A percentile compares a stretch with the other conserved stretches of the same genome.
Conservation (phyloP, 1,284 basidiomycete species). For the Psilocybe mexicana region DNA sequence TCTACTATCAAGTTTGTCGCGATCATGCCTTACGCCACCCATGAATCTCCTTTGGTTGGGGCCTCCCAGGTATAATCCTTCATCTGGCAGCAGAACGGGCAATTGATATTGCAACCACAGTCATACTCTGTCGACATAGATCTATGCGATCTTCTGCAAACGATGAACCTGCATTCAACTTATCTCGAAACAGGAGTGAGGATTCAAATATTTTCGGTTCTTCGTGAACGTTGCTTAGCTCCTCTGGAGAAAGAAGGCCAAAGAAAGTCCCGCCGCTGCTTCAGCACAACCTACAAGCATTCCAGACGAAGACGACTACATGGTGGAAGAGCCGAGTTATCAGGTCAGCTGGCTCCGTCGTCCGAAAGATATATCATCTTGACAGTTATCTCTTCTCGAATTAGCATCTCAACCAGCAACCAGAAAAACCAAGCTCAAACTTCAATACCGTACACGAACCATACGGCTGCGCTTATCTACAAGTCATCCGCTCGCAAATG, state of each 20-base stretch:
- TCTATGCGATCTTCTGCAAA: constrained; percentile 48
- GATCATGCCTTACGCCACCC: constrained; percentile 26
- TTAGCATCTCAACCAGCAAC: constrained; percentile 39
- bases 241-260: constrained; percentile 42
- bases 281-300: constrained; percentile 19
- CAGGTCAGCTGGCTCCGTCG: constrained; percentile 30
- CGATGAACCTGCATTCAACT: constrained; percentile 44
- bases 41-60: constrained; percentile 21
- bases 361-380: constrained; percentile 4
- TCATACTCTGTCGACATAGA: constrained; percentile 38
- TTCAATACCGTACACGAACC: constrained; percentile 32
- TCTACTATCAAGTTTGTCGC: not conserved
- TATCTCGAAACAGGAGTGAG: constrained; percentile 29
- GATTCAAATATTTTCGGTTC: not conserved
- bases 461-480: constrained; percentile 61
- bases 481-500: constrained; percentile 55
- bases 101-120: constrained; percentile 9
- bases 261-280: constrained; percentile 22
- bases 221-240: not conserved
- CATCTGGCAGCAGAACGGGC: not conserved
- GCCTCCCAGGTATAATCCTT: constrained; percentile 17
- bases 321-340: constrained; percentile 42
- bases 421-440: constrained; percentile 41
- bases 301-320: constrained; percentile 35
- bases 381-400: not conserved